Evolutionary conservation across 495 filamentous ascomycete species (phyloP).

Genomic region (Tuber melanosporum): DNA sequence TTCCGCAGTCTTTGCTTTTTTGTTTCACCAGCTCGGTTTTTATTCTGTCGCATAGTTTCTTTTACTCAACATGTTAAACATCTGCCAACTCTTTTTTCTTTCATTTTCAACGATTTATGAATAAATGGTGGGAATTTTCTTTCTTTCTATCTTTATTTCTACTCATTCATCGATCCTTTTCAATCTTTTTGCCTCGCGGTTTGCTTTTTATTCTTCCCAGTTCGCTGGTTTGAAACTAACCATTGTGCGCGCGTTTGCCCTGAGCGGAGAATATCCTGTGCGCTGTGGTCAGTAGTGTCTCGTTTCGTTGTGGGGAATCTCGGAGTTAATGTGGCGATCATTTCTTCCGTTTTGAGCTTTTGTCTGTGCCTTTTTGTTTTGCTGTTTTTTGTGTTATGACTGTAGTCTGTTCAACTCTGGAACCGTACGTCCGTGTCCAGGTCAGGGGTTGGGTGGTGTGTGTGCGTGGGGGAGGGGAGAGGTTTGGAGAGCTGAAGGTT

Average conservation of each 20-base stretch:
- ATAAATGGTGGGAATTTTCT: constrained; percentile 2
- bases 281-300: constrained; percentile 1
- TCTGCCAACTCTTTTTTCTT: neutral
- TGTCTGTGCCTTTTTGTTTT: neutral
- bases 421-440: neutral
- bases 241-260: neutral
- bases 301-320: constrained; percentile 1
- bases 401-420: neutral
- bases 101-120: constrained; percentile 5
- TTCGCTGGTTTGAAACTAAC: neutral
- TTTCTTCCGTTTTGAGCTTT: neutral
- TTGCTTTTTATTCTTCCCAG: neutral
- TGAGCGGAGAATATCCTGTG: neutral
- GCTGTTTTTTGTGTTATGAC: neutral
- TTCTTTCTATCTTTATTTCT: neutral
- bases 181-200: neutral
- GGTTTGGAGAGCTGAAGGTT: neutral
- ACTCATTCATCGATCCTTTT: neutral
- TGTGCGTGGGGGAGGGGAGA: neutral
- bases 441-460: neutral
- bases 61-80: neutral
- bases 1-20: neutral
- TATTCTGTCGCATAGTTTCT: neutral
- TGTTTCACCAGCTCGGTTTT: neutral
- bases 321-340: neutral